A percentile compares a stretch with the other conserved stretches of the same genome.
These are phyloP conservation scores for Niveomyces coronatus DNA, from an alignment of 2,329 filamentous ascomycete species.

Conservation along the genomic window DNA sequence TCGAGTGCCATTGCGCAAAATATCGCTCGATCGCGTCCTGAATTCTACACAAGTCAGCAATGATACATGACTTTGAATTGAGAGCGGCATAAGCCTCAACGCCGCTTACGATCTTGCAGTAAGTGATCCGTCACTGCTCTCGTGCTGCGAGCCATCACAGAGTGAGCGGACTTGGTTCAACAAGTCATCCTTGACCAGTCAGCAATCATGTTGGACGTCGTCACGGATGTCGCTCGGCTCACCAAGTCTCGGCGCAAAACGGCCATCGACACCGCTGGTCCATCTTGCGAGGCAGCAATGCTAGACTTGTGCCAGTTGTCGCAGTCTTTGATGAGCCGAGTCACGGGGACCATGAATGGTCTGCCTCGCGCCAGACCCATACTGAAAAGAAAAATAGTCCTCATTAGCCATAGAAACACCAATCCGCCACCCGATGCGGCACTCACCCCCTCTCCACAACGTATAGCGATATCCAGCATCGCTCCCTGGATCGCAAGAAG, in stretches of 20 bases:
- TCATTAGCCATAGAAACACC: not conserved
- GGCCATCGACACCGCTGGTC: conserved; percentile 61
- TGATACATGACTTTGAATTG: accelerated
- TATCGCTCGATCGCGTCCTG: conserved; percentile 54
- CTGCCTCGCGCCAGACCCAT: conserved; percentile 61
- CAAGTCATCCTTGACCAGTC: conserved; percentile 34
- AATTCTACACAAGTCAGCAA: conserved; percentile 28
- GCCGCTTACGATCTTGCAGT: conserved; percentile 44
- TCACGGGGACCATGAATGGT: conserved; percentile 57
- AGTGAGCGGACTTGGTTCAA: conserved; percentile 47
- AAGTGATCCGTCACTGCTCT: conserved; percentile 37
- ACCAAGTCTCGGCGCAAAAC: conserved; percentile 58
- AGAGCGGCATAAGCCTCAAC: no score
- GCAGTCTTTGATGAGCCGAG: conserved; percentile 54
- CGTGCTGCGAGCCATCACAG: conserved; percentile 46
- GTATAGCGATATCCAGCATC: conserved; percentile 62
- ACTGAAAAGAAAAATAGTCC: no score
- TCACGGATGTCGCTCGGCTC: conserved; percentile 14
- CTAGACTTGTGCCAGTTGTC: conserved; percentile 58
- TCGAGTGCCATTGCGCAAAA: conserved; percentile 54
- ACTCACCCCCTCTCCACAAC: conserved; percentile 57
- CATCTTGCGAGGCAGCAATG: conserved; percentile 56
- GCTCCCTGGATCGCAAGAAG: conserved; percentile 53
- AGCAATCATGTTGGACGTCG: conserved; percentile 7
- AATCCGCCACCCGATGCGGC: conserved; percentile 12